A percentile compares a stretch with the other conserved stretches of the same genome.
Evolutionary conservation across 2,329 filamentous ascomycete species (phyloP).

Genomic region (Drechmeria coniospora): DNA sequence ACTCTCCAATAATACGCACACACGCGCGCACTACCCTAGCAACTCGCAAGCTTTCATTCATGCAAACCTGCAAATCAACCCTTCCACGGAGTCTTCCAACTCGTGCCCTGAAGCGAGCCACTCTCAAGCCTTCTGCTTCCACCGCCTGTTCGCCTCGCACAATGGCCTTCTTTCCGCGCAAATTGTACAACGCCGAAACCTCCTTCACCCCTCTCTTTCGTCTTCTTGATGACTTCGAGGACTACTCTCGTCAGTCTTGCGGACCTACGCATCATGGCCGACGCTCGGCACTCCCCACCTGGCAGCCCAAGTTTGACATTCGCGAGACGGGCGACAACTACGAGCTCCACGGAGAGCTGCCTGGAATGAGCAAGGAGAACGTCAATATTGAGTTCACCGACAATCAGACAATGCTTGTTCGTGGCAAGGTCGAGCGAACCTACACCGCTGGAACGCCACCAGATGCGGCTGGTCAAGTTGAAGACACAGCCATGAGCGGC

Average conservation of each 20-base stretch:
- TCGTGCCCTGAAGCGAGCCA: slow-evolving; percentile 12
- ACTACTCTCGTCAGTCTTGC: slow-evolving; percentile 28
- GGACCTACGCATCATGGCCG: slow-evolving; percentile 11
- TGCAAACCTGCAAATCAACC: slow-evolving; percentile 11
- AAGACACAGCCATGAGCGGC: slow-evolving; percentile 21
- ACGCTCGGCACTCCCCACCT: slow-evolving; percentile 29
- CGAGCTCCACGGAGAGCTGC: slow-evolving; percentile 67
- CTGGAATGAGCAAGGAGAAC: slow-evolving; percentile 59
- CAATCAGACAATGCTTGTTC: slow-evolving; percentile 54
- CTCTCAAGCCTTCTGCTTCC: slow-evolving; percentile 8
- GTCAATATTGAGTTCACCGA: slow-evolving; percentile 69
- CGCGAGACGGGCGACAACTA: slow-evolving; percentile 53
- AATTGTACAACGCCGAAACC: slow-evolving; percentile 31
- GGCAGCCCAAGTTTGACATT: slow-evolving; percentile 66
- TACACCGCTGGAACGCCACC: slow-evolving; percentile 38
- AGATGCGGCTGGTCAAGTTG: slow-evolving; percentile 26
- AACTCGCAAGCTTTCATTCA: too few species aligned
- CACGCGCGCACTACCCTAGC: slow-evolving; percentile 9
- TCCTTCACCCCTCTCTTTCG: slow-evolving; percentile 47
- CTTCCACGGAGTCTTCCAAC: slow-evolving; percentile 11
- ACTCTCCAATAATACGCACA: too few species aligned
- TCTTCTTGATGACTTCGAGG: slow-evolving; percentile 48
- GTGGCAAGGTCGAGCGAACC: slow-evolving; percentile 51
- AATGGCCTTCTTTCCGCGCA: slow-evolving; percentile 46
- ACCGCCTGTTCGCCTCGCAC: slow-evolving; percentile 20